Conservation (phyloP, 2,329 filamentous ascomycete genomes). For the Catunica adiposa region DNA sequence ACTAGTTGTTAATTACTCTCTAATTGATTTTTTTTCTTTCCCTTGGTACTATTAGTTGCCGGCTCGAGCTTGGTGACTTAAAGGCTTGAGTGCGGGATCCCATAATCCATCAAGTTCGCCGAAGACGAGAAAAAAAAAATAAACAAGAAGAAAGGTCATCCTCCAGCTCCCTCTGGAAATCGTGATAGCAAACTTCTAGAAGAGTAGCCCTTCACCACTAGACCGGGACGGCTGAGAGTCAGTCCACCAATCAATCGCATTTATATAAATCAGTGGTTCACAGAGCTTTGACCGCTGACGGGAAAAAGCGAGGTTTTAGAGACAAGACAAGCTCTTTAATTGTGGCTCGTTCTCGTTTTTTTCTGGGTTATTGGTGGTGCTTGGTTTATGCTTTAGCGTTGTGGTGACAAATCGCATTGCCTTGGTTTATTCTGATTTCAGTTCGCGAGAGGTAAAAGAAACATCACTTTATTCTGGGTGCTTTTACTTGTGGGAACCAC, state of each 20-base stretch:
- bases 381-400: not conserved
- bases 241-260: no score
- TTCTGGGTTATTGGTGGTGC: not conserved
- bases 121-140: not conserved
- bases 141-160: not conserved
- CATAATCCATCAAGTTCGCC: no score
- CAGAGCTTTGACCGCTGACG: no score
- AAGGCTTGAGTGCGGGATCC: no score
- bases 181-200: not conserved
- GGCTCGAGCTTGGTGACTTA: no score
- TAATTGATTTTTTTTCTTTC: no score
- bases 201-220: not conserved
- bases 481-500: not conserved
- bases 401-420: not conserved
- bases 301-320: no score
- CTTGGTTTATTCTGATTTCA: not conserved
- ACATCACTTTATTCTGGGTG: not conserved
- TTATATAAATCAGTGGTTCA: no score
- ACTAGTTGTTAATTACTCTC: no score
- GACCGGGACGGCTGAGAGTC: no score
- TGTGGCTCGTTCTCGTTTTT: not conserved
- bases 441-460: not conserved
- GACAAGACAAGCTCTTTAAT: not conserved
- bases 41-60: no score
- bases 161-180: not conserved